Evolutionary conservation across 176 grass and related monocot genomes (phyloP).

Genomic region (Zea luxurians): DNA sequence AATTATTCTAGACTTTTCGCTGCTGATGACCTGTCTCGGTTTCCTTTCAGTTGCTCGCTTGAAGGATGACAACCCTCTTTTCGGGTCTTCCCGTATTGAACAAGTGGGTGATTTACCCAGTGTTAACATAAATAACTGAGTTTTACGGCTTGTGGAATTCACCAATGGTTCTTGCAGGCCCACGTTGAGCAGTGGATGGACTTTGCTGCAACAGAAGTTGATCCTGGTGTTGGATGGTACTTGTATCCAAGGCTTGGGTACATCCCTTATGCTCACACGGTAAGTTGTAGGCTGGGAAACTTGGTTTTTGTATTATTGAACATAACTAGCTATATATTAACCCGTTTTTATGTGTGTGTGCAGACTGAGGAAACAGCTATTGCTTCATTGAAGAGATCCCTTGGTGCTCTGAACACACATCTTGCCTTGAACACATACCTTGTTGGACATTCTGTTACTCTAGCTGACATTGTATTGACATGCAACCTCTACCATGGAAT

Average conservation of each 20-base stretch:
- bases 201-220: slow-evolving; percentile 75
- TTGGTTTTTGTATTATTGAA: neutral
- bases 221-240: slow-evolving; percentile 57
- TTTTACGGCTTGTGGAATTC: neutral
- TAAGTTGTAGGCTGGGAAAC: slow-evolving; percentile 37
- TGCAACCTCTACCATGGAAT: slow-evolving; percentile 72
- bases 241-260: slow-evolving; percentile 72
- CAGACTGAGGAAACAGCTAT: slow-evolving; percentile 75
- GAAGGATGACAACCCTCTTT: slow-evolving; percentile 64
- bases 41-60: slow-evolving; percentile 63
- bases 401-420: slow-evolving; percentile 65
- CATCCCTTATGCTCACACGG: slow-evolving; percentile 41
- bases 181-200: slow-evolving; percentile 89
- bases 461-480: slow-evolving; percentile 71
- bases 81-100: slow-evolving; percentile 73
- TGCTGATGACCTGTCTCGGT: neutral
- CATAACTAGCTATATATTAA: slow-evolving; percentile 1
- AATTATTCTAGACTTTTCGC: neutral
- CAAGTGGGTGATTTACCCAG: slow-evolving; percentile 58
- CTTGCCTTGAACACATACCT: slow-evolving; percentile 71
- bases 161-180: slow-evolving; percentile 45
- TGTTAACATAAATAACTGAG: neutral
- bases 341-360: neutral
- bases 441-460: slow-evolving; percentile 74
- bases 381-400: slow-evolving; percentile 63